Evolutionary conservation across 164 flowering plant genomes (phyloP).

Genomic region (Stephania yunnanensis): DNA sequence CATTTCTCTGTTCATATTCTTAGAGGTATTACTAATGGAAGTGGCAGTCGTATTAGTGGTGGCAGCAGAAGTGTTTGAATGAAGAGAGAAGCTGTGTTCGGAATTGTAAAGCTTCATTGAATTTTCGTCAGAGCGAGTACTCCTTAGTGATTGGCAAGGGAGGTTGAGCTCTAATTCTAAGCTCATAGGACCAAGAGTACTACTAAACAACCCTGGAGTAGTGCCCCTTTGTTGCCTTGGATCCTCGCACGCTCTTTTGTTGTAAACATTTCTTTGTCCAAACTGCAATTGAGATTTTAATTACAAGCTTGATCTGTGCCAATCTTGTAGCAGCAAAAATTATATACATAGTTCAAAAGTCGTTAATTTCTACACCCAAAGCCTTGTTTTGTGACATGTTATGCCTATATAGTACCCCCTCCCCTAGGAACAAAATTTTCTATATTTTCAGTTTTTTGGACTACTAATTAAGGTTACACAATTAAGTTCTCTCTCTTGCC

Average conservation of each 20-base stretch:
- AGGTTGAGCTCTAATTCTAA: slow-evolving; percentile 79
- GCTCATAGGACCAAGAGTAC: slow-evolving; percentile 37
- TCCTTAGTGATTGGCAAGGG: slow-evolving; percentile 27
- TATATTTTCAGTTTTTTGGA: no score
- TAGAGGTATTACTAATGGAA: no score
- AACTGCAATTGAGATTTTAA: slow-evolving; percentile 37
- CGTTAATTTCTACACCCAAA: no score
- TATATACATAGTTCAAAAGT: no score
- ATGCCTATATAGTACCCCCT: no score
- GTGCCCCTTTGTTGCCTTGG: slow-evolving; percentile 31
- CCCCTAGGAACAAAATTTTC: no score
- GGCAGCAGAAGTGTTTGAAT: background rate
- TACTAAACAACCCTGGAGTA: slow-evolving; percentile 21
- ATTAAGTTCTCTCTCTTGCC: no score
- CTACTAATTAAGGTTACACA: no score
- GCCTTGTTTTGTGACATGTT: no score
- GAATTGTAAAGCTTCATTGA: background rate
- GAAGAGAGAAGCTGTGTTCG: background rate
- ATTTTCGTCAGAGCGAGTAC: slow-evolving; percentile 6
- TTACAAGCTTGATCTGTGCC: no score
- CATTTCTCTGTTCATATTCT: slow-evolving; percentile 3
- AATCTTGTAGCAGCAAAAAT: no score
- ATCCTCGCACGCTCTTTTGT: slow-evolving; percentile 55
- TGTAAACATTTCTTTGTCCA: slow-evolving; percentile 68
- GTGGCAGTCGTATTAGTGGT: background rate